phyloP scores from a whole-genome alignment of 129 eudicot genomes.

The Pseudognaphalium luteoalbum region DNA sequence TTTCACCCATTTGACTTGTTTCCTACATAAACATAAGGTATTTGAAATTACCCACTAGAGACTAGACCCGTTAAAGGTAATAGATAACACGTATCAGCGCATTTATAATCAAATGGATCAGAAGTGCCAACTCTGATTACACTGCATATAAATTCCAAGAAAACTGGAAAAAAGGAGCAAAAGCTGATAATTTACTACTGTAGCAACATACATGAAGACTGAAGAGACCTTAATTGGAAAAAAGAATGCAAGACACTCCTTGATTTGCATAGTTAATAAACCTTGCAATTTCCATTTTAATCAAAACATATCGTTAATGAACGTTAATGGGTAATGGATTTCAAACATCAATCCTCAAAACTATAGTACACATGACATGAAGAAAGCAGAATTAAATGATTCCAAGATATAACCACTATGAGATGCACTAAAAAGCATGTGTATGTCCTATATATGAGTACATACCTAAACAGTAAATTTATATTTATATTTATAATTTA shows the following conservation, averaged over 20 bases:
- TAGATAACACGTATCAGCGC: neutral
- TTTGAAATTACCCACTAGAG: neutral
- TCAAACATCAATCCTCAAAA: too few relatives aligned
- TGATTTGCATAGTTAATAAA: neutral
- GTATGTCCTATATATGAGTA: too few relatives aligned
- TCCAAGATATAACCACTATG: too few relatives aligned
- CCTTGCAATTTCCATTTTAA: neutral
- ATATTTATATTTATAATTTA: too few relatives aligned
- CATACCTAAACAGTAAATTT: too few relatives aligned
- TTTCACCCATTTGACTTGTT: too few relatives aligned
- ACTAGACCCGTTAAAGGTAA: neutral
- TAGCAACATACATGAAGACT: neutral
- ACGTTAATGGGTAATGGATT: neutral
- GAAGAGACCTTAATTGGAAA: too few relatives aligned
- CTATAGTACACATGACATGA: too few relatives aligned
- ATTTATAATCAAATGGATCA: neutral
- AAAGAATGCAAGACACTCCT: neutral
- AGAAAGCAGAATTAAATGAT: too few relatives aligned
- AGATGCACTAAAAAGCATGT: too few relatives aligned
- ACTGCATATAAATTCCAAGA: neutral
- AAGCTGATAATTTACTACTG: neutral
- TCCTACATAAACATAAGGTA: too few relatives aligned
- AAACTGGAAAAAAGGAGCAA: neutral
- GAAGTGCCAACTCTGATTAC: neutral
- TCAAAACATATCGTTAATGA: neutral